Evolutionary conservation across 1,284 basidiomycete species (phyloP), one percentile per base, ranked within the genome.

Genomic region (Somion occarium): DNA sequence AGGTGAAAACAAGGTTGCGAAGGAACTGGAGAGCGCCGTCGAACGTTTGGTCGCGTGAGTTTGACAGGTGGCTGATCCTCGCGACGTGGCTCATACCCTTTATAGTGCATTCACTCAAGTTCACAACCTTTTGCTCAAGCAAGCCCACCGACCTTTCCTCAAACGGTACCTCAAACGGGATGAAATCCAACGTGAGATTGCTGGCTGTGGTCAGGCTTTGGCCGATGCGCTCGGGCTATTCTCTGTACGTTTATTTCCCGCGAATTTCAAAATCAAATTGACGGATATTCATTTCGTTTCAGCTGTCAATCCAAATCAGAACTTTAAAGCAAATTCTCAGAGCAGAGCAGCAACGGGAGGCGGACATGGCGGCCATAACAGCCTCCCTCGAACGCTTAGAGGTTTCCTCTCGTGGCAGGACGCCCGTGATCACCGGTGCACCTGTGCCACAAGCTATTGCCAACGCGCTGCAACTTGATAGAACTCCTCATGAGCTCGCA

Each of bases 121-220:
- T 2, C 69, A 73, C 44, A 58, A 65, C 4, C 74, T 88, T 57
- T 72, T 88, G 18, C 61, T 75, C 52, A 82, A 79, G 55, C 82
- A 87, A 55, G 72, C 75, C 9, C 75, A 78, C 47, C 70, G 85
- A 1, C 85, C 88, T 0, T 91, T 91, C 69, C 65, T 92, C 55
- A 90, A 89, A 67, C 76, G 87, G 1, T 91, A 90, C 63, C 73
- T 91, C 46, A 84, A 83, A 63, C 77, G 87, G 34, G 83, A 88
- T 37, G 85, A 91, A 57, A 85, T 88, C 42, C 65, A 75, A 19
- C 69, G 71, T 20, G 77, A 77, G 47, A 79, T 88, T 34, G 56
- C 63, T 5, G 71, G 65, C 1, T 88, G 84, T 54, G 74, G 83
- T 58, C 70, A 69, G 2, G 68, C 66, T 3, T 71, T 88, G 9